Percentiles rank a stretch among this genome's conserved stretches.
Evolutionary conservation across 441 rosid species (phyloP).

Genomic region (Corymbia citriodora): DNA sequence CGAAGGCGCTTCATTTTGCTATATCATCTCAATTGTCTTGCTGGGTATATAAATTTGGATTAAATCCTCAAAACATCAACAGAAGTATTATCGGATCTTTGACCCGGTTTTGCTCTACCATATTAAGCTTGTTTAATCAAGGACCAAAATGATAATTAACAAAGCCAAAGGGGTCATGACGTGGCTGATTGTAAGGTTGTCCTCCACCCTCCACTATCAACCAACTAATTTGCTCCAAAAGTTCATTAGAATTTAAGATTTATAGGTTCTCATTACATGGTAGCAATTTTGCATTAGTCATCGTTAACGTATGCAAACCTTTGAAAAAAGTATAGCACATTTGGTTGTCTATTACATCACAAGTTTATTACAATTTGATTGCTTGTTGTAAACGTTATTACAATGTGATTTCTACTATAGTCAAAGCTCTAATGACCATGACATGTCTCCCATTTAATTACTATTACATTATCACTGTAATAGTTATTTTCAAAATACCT

Average conservation of each 20-base stretch:
- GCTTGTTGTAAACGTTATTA: background rate
- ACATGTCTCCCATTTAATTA: no score
- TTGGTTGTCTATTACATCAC: background rate
- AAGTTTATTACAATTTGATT: background rate
- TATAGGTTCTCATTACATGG: background rate
- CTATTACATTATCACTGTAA: no score
- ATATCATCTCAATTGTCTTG: background rate
- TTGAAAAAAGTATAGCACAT: background rate
- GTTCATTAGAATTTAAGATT: no score
- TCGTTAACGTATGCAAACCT: background rate
- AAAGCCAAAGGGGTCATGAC: background rate
- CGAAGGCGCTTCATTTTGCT: background rate
- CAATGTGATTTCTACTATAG: no score
- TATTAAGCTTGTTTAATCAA: background rate
- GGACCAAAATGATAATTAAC: background rate
- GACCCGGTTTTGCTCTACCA: background rate
- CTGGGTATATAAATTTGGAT: background rate
- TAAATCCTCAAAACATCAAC: background rate
- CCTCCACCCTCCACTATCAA: background rate
- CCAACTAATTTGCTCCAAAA: background rate
- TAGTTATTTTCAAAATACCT: no score
- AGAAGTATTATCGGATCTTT: background rate
- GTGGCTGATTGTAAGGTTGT: background rate
- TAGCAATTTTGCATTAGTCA: background rate
- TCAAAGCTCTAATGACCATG: no score